Percentiles rank a stretch among this genome's conserved stretches.
Conservation (phyloP, 2,329 filamentous ascomycete species). For the Thyridium curvatum region DNA sequence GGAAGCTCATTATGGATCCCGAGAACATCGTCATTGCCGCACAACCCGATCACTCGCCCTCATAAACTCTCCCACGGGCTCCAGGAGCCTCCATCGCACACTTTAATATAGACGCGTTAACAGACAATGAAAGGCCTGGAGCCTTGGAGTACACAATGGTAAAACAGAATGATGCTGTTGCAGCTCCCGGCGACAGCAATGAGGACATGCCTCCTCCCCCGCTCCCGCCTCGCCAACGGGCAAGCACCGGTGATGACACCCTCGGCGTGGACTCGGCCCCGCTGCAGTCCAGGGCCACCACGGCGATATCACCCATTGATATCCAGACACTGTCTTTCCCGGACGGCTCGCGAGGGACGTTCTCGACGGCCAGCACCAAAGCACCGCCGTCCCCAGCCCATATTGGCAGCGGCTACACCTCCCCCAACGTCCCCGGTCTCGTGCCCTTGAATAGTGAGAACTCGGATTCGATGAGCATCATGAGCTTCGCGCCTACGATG, state of each 20-base stretch:
- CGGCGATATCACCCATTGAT: conserved; percentile 75
- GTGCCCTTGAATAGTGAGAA: conserved; percentile 33
- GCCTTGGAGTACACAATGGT: conserved; percentile 1
- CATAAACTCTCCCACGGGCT: too few species aligned
- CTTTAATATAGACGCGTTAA: too few species aligned
- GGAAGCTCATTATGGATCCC: too few species aligned
- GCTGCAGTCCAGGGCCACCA: conserved; percentile 65
- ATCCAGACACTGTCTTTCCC: conserved; percentile 70
- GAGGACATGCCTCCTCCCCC: conserved; percentile 45
- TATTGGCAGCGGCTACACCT: too few species aligned
- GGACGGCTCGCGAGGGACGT: conserved; percentile 62
- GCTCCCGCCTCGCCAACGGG: conserved; percentile 45
- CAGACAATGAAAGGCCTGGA: conserved; percentile 5
- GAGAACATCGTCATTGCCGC: too few species aligned
- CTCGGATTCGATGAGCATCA: conserved; percentile 60
- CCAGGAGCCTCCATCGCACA: too few species aligned
- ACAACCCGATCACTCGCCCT: too few species aligned
- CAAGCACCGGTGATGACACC: conserved; percentile 2
- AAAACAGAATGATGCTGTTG: conserved; percentile 16
- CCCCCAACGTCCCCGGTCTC: conserved; percentile 2
- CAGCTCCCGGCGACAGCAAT: conserved; percentile 12
- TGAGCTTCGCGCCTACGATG: conserved; percentile 59
- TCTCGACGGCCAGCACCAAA: conserved; percentile 27
- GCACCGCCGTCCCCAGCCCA: conserved; percentile 7
- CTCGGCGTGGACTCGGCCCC: conserved; percentile 10